These are phyloP conservation scores for Podaxis sp. DNA, from an alignment of 768 basidiomycete species.

Conservation along the genomic window DNA sequence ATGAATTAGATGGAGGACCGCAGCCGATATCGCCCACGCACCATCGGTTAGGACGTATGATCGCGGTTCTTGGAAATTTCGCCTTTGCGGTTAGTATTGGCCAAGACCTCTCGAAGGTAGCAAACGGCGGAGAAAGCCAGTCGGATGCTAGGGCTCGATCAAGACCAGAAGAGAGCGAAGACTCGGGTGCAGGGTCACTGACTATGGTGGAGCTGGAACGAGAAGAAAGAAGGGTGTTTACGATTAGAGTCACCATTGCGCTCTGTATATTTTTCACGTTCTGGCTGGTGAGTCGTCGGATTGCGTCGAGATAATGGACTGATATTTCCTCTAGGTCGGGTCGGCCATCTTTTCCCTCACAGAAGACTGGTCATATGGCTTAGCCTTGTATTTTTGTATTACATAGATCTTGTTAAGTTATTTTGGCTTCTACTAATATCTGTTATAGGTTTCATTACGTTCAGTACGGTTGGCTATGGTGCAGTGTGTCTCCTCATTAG, in stretches of 20 bases:
- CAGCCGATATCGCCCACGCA: constrained; percentile 43
- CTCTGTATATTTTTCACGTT: constrained; percentile 69
- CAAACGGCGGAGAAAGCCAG: constrained; percentile 6
- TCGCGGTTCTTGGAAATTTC: constrained; percentile 51
- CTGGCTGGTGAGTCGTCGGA: constrained; percentile 57
- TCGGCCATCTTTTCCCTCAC: constrained; percentile 67
- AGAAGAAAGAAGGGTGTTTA: constrained; percentile 58
- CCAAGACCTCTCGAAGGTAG: background rate
- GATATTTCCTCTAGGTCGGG: constrained; percentile 46
- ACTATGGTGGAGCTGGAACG: background rate
- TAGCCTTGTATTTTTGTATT: constrained; percentile 71
- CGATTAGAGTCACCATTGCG: constrained; percentile 54
- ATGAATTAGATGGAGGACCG: background rate
- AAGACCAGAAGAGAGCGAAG: constrained; percentile 7
- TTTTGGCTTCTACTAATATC: background rate
- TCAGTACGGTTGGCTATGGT: constrained; percentile 75
- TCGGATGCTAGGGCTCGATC: background rate
- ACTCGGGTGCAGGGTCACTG: constrained; percentile 24
- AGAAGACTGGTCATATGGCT: constrained; percentile 66
- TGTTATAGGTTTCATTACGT: constrained; percentile 61
- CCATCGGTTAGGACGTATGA: constrained; percentile 58
- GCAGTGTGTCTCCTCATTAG: background rate
- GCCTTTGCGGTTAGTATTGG: constrained; percentile 38
- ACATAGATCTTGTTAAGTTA: background rate
- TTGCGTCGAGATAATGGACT: background rate